Evolutionary conservation across 768 basidiomycete genomes (phyloP), one percentile per base, ranked within the genome.

Genomic region (Macrolepiota albuminosa): DNA sequence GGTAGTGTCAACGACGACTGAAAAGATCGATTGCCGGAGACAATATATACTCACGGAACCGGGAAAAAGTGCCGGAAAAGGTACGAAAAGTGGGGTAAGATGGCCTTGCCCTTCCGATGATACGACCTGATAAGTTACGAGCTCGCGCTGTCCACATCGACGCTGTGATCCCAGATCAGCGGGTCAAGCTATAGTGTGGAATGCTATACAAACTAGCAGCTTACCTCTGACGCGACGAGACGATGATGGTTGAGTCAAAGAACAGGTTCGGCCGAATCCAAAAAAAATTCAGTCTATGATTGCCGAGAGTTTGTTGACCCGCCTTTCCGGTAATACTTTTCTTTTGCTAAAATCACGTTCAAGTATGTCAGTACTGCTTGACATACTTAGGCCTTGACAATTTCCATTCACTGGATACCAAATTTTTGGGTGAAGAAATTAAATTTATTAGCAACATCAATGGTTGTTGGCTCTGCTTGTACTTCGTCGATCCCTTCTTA

Each of bases 1-100:
- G 29, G 54, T 43, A 43, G 42, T 43, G 42, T 61, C n/a, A 58
- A n/a, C n/a, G 45, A 56, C 42, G 31, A 52, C 13, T 6, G 26
- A 40, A 40, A 36, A 6, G 36, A 57, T 57, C 56, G 66, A 54
- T 54, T 55, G 54, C 49, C 57, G 63, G 50, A 62, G 52, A 47
- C 34, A 31, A 40, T 29, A 63, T 62, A 40, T 29, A 63, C 62
- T 66, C 65, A 68, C 67, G 65, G 47, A 63, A 50, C 40, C 62
- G 61, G 34, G 63, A 60, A 45, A 56, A 47, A 52, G 58, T 64
- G 34, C 59, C 59, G n/a, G 65, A 64, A 61, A 68, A 66, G 60
- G 60, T 47, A 56, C 67, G 61, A 56, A 49, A 40, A 29, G 62
- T 36, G 39, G 60, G 42, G 56, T 64, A 64, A 39, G 58, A 56